A percentile compares a stretch with the other conserved stretches of the same genome.
phyloP scores from a whole-genome alignment of 2,329 filamentous ascomycete species.

The Cytospora schulzeri region DNA sequence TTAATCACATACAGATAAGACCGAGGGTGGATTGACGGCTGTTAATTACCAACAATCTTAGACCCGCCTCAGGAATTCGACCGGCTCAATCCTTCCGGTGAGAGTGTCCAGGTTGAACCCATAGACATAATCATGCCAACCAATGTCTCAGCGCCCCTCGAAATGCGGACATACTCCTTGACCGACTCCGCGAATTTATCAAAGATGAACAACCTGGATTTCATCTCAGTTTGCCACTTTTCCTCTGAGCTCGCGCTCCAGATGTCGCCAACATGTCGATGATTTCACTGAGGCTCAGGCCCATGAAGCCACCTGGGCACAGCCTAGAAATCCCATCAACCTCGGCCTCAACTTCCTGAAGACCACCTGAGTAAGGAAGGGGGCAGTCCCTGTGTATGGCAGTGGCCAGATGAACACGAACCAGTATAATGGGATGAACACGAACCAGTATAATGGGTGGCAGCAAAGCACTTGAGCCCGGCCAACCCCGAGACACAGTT shows the following conservation, averaged over 20 bases:
- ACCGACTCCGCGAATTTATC: constrained; percentile 16
- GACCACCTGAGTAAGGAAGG: too few relatives aligned
- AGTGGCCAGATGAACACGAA: too few relatives aligned
- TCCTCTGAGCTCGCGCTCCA: not conserved
- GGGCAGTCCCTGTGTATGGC: too few relatives aligned
- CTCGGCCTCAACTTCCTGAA: too few relatives aligned
- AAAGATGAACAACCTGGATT: constrained; percentile 12
- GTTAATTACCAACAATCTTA: too few relatives aligned
- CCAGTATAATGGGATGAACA: too few relatives aligned
- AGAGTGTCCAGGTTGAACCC: constrained; percentile 25
- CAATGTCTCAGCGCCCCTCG: constrained; percentile 9
- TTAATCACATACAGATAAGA: too few relatives aligned
- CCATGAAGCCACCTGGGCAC: too few relatives aligned
- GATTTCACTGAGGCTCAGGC: constrained; percentile 5
- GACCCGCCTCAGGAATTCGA: not conserved
- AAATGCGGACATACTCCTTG: constrained; percentile 17
- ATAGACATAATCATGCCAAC: constrained; percentile 14
- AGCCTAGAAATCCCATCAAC: too few relatives aligned
- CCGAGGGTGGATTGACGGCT: too few relatives aligned
- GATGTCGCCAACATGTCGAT: constrained; percentile 2
- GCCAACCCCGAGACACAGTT: constrained; percentile 9
- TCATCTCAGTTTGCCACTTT: constrained; percentile 11
- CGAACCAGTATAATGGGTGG: constrained; percentile 23
- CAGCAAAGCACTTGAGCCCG: constrained; percentile 11
- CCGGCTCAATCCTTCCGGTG: constrained; percentile 19